These are phyloP conservation scores for Epichloe sylvatica DNA, from an alignment of 2,329 filamentous ascomycete species.

Conservation along the genomic window DNA sequence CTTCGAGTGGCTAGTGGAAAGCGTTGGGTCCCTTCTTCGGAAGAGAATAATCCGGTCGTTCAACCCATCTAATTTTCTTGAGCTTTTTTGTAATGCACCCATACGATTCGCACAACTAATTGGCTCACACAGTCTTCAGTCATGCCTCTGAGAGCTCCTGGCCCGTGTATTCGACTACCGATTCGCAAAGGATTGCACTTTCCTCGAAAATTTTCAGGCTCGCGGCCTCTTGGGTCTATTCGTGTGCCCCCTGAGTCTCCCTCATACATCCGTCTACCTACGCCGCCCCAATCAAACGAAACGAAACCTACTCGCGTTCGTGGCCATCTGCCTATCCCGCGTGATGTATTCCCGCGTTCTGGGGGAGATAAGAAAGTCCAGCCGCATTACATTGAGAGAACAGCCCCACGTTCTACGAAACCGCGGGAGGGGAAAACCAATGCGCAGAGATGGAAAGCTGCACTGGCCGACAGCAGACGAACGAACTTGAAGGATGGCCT, in stretches of 20 bases:
- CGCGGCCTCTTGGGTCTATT: slow-evolving; percentile 27
- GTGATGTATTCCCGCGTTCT: slow-evolving; percentile 55
- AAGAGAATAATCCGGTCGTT: slow-evolving; percentile 1
- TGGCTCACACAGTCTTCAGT: neutral
- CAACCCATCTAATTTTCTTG: neutral
- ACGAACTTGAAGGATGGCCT: slow-evolving; percentile 60
- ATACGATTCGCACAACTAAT: neutral
- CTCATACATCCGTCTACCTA: slow-evolving; percentile 69
- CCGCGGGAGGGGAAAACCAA: slow-evolving; percentile 22
- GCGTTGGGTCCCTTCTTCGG: neutral
- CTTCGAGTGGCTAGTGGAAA: neutral
- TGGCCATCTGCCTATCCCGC: slow-evolving; percentile 71
- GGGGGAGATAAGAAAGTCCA: slow-evolving; percentile 47
- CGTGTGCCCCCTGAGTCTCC: slow-evolving; percentile 76
- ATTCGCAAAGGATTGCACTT: slow-evolving; percentile 14
- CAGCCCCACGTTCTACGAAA: slow-evolving; percentile 41
- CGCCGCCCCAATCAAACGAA: slow-evolving; percentile 55
- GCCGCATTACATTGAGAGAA: slow-evolving; percentile 44
- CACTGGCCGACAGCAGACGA: slow-evolving; percentile 59
- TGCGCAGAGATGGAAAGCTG: slow-evolving; percentile 49
- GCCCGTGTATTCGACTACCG: slow-evolving; percentile 14
- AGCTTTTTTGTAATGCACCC: neutral
- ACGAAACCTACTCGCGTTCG: slow-evolving; percentile 39
- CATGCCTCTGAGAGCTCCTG: slow-evolving; percentile 17
- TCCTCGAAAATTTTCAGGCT: slow-evolving; percentile 21